Evolutionary conservation across 2,329 filamentous ascomycete species (phyloP).

Genomic region (Stagonosporopsis chrysanthemi): DNA sequence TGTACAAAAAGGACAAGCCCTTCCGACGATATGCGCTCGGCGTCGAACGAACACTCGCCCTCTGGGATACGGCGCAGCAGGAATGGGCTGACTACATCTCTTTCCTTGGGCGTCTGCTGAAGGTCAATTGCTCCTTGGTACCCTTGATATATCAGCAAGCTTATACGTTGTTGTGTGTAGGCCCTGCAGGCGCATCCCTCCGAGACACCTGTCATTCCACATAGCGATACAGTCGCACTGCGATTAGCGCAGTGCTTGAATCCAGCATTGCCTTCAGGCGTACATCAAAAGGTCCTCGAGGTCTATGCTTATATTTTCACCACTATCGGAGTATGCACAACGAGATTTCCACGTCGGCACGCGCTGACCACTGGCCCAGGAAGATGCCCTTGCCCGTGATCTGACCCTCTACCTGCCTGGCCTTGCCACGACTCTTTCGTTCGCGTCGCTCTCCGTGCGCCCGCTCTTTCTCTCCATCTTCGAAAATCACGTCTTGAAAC

Average conservation of each 20-base stretch:
- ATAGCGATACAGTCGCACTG: conserved; percentile 84
- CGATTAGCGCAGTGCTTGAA: conserved; percentile 95
- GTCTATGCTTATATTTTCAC: conserved; percentile 91
- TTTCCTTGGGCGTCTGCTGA: conserved; percentile 87
- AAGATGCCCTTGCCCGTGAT: conserved; percentile 79
- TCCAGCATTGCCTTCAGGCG: conserved; percentile 89
- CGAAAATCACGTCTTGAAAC: conserved; percentile 77
- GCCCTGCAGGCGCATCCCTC: conserved; percentile 86
- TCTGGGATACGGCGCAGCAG: conserved; percentile 92
- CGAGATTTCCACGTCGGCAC: conserved; percentile 13
- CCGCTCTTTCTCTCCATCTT: conserved; percentile 84
- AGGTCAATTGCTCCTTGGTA: conserved; percentile 62
- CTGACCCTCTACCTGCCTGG: conserved; percentile 89
- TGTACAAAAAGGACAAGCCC: conserved; percentile 67
- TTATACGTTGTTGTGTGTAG: conserved; percentile 55
- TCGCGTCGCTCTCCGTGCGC: conserved; percentile 90
- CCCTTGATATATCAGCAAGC: conserved; percentile 25
- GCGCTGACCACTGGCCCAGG: conserved; percentile 49
- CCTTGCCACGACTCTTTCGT: conserved; percentile 86
- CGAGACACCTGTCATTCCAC: conserved; percentile 75
- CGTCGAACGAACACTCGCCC: conserved; percentile 83
- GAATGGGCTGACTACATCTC: conserved; percentile 99
- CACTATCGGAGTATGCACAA: conserved; percentile 71
- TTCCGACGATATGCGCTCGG: conserved; percentile 89
- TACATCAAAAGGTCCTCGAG: conserved; percentile 96